Conservation (phyloP, 2,329 filamentous ascomycete genomes). For the Nannizzia gypsea region DNA sequence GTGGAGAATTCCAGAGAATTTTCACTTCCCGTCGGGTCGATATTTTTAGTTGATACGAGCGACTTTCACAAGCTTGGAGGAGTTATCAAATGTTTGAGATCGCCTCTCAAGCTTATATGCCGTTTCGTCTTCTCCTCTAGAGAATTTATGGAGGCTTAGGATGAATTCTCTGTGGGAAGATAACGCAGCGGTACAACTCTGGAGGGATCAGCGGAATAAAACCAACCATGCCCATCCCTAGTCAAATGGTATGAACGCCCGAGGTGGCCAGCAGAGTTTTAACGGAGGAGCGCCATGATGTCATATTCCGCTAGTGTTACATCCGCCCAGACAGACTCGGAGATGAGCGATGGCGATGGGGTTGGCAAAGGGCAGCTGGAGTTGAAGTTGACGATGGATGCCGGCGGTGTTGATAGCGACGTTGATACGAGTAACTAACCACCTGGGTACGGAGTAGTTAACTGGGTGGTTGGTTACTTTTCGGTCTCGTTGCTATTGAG, state of each 20-base stretch:
- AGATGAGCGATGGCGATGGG: constrained; percentile 5
- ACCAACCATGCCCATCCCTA: not conserved
- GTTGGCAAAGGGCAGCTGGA: no score
- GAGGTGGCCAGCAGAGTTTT: not conserved
- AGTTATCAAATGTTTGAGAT: not conserved
- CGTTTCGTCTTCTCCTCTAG: not conserved
- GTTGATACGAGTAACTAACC: no score
- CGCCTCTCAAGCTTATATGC: not conserved
- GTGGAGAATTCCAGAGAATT: not conserved
- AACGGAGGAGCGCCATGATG: not conserved
- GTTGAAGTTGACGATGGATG: no score
- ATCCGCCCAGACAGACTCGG: not conserved
- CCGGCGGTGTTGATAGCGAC: no score
- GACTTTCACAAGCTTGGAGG: not conserved
- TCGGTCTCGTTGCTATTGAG: no score
- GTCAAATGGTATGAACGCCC: not conserved
- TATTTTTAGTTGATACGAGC: not conserved
- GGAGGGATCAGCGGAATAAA: not conserved
- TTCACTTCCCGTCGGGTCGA: not conserved
- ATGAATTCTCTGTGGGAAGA: not conserved
- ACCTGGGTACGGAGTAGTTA: no score
- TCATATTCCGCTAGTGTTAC: not conserved
- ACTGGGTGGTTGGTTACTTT: no score
- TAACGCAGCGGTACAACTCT: not conserved
- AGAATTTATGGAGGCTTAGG: not conserved